These are phyloP conservation scores for Chromosphaera perkinsii DNA, from an alignment of 208 protist species.

Conservation along the genomic window DNA sequence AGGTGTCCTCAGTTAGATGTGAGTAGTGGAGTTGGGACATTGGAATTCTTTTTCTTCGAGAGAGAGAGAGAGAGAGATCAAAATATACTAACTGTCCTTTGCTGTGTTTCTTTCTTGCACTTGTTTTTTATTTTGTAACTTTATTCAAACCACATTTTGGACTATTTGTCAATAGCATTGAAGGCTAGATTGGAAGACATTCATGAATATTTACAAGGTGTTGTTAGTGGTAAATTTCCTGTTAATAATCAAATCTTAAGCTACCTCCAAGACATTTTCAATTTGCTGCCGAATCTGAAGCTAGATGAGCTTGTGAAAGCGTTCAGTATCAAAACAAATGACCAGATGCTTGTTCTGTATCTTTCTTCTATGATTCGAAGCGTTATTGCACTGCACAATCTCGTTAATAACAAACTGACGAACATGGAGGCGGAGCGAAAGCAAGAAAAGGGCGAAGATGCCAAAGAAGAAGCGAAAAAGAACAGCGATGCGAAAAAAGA, in stretches of 20 bases:
- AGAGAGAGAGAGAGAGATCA: too few species aligned
- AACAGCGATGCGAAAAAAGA: not conserved
- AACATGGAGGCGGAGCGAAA: slow-evolving; percentile 46
- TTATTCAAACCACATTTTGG: too few species aligned
- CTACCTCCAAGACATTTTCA: slow-evolving; percentile 80
- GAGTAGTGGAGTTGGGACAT: too few species aligned
- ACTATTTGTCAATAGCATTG: too few species aligned
- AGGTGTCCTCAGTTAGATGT: too few species aligned
- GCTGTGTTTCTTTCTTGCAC: too few species aligned
- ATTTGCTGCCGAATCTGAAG: slow-evolving; percentile 79
- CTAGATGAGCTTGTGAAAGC: slow-evolving; percentile 16
- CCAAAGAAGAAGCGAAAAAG: slow-evolving; percentile 1
- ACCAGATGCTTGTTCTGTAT: slow-evolving; percentile 72
- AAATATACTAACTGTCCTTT: too few species aligned
- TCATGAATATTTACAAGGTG: slow-evolving; percentile 55
- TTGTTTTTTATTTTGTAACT: too few species aligned
- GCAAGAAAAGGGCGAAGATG: not conserved
- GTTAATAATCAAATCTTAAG: slow-evolving; percentile 78
- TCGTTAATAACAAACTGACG: slow-evolving; percentile 80
- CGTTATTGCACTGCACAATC: slow-evolving; percentile 78
- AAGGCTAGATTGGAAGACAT: slow-evolving; percentile 45
- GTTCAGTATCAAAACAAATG: slow-evolving; percentile 36
- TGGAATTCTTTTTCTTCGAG: too few species aligned
- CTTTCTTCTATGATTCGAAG: slow-evolving; percentile 73
- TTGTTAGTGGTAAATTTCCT: slow-evolving; percentile 60